Evolutionary conservation across 306 rosid genomes (phyloP).

Genomic region (Pyrus pyrifolia): DNA sequence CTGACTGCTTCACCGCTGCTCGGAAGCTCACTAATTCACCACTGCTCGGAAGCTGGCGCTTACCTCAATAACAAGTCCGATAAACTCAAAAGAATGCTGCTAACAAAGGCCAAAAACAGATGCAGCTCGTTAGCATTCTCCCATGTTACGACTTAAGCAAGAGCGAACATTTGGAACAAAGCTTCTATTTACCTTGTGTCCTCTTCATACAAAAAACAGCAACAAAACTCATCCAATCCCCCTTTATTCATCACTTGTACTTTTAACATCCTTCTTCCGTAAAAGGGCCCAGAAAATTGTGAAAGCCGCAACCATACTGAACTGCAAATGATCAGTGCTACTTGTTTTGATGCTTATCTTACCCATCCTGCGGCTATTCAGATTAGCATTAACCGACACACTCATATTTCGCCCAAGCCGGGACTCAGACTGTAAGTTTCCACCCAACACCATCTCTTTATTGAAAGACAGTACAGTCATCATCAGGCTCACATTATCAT

Average conservation of each 20-base stretch:
- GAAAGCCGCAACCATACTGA: conserved; percentile 58
- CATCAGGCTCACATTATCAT: conserved; percentile 54
- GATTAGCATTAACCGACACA: conserved; percentile 59
- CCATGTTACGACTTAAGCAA: background rate
- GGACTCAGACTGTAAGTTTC: conserved; percentile 67
- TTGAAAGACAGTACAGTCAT: conserved; percentile 65
- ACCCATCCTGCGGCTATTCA: conserved; percentile 89
- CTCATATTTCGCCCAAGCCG: conserved; percentile 55
- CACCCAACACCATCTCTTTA: conserved; percentile 76
- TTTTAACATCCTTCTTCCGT: conserved; percentile 31
- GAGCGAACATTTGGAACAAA: conserved; percentile 7
- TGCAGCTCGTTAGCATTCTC: background rate
- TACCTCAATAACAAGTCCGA: background rate
- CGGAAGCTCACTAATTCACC: background rate
- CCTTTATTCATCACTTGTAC: conserved; percentile 14
- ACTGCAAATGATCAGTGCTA: conserved; percentile 79
- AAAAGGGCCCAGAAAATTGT: conserved; percentile 55
- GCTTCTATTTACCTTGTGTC: conserved; percentile 16
- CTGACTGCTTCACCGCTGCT: background rate
- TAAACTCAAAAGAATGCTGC: conserved; percentile 5
- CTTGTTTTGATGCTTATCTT: conserved; percentile 60
- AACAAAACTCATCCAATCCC: conserved; percentile 25
- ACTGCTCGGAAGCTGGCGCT: background rate
- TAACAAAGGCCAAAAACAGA: background rate
- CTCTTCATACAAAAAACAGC: conserved; percentile 13